These are phyloP conservation scores for Eimeria necatrix DNA, from an alignment of 169 alveolate genomes.

Conservation along the genomic window DNA sequence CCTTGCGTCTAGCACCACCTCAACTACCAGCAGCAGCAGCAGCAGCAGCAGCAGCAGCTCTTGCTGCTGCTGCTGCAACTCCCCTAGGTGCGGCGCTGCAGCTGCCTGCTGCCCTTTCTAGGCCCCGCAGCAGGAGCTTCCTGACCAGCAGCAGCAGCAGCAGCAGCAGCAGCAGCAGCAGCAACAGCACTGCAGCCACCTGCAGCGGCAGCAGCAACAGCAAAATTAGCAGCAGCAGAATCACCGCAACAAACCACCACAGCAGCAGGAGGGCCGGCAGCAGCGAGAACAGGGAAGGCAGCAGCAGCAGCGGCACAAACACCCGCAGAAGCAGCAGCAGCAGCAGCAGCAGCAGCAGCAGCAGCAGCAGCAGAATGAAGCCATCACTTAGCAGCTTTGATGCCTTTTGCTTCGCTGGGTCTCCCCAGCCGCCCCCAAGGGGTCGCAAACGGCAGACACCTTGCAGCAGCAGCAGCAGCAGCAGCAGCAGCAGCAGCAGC, in stretches of 20 bases:
- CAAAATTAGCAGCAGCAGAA: too few relatives aligned
- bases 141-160: background rate
- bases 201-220: too few relatives aligned
- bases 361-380: constrained; percentile 27
- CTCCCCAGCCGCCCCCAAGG: background rate
- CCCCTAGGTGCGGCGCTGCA: background rate
- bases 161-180: constrained; percentile 12
- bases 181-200: too few relatives aligned
- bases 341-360: background rate
- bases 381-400: background rate
- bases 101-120: background rate
- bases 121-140: background rate
- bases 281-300: too few relatives aligned
- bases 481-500: constrained; percentile 17
- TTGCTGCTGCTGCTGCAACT: constrained; percentile 29
- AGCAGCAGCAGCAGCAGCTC: too few relatives aligned
- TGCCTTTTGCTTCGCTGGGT: constrained; percentile 4
- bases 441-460: constrained; percentile 35
- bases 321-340: constrained; percentile 6
- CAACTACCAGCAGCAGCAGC: too few relatives aligned
- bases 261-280: background rate
- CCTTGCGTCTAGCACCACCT: background rate
- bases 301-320: background rate
- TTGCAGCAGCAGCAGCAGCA: constrained; percentile 47
- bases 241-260: background rate